Conservation (phyloP, 2,329 filamentous ascomycete species). For the Curvularia lunata region DNA sequence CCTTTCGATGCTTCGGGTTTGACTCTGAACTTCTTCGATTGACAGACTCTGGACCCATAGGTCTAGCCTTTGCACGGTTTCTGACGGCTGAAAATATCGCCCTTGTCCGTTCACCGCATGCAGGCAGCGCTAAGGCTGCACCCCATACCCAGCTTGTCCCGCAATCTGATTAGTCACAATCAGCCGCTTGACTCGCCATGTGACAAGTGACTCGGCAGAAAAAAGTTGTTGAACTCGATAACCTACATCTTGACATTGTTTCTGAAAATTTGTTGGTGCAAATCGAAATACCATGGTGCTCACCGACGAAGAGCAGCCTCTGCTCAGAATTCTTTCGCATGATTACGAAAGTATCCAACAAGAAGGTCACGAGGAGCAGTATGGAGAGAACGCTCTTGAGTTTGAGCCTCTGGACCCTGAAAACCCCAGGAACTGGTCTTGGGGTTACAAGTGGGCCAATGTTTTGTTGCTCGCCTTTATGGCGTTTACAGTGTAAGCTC, state of each 20-base stretch:
- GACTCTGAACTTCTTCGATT: not conserved
- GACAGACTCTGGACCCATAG: not conserved
- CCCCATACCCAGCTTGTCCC: constrained; percentile 3
- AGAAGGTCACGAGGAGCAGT: constrained; percentile 20
- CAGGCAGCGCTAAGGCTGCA: constrained; percentile 1
- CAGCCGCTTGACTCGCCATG: constrained; percentile 2
- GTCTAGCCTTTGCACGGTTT: not conserved
- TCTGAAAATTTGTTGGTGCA: not conserved
- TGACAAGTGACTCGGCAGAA: constrained; percentile 2
- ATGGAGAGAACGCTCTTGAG: constrained; percentile 29
- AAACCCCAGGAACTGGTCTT: constrained; percentile 42
- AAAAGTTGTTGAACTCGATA: constrained; percentile 6
- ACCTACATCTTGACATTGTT: not conserved
- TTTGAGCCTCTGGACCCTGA: constrained; percentile 41
- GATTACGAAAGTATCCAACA: constrained; percentile 21
- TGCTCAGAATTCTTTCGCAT: constrained; percentile 33
- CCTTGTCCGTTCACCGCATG: not conserved
- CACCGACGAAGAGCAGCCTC: constrained; percentile 39
- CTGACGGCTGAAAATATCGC: constrained; percentile 2
- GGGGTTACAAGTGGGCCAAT: constrained; percentile 41
- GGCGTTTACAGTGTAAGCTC: constrained; percentile 45
- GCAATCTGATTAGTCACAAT: constrained; percentile 10
- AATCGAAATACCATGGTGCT: constrained; percentile 22
- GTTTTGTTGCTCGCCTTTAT: constrained; percentile 43
- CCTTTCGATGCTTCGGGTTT: not conserved